Base-by-base conservation (phyloP, 495 filamentous ascomycete species). In the Chaetomidium leptoderma region DNA sequence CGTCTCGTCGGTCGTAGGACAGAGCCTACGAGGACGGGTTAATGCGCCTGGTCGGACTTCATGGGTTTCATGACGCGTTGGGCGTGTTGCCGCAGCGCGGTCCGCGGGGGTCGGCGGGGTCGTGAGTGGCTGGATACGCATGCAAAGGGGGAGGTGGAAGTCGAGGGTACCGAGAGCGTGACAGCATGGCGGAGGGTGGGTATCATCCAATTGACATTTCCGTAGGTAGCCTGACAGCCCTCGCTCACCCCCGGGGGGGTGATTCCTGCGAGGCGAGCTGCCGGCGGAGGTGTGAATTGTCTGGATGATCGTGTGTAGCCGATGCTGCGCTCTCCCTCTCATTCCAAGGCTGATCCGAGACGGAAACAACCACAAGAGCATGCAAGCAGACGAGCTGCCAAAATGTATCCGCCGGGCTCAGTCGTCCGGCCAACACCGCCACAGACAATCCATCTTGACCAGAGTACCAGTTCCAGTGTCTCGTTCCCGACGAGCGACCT, bases 41-140 rank as follows among this genome's bases (percentile, higher is more conserved):
- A 78, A 91, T 87, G 81, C 83, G 83, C 81, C 80, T 81, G 86
- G 82, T 83, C 83, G 66, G 77, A 81, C 70, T 29, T 63, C 55
- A 61, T 47, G 46, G 39, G 6, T 26, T 30, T 19, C 59, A 66
- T 66, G 72, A 71, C 73, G 65, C 74, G 75, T 66, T 63, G 58
- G 59, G 67, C 65, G 62, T 9, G 64, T 64, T 77, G 78, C 74
- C 74, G 70, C 49, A 63, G 67, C 71, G 69, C 58, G 76, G 72
- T 63, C 58, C 68, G 39, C 53, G 62, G 67, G 67, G 70, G 71
- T 68, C 53, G 56, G 54, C 30, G 57, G 65, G 52, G 50, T 40
- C 53, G 53, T 49, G 46, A 49, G 47, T 48, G 66, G 63, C 53
- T 68, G 58, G 66, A 68, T 66, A 66, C 60, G 53, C 60, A 57